These are phyloP conservation scores for Orbilia javanica DNA, from an alignment of 2,329 filamentous ascomycete genomes.

Conservation along the genomic window DNA sequence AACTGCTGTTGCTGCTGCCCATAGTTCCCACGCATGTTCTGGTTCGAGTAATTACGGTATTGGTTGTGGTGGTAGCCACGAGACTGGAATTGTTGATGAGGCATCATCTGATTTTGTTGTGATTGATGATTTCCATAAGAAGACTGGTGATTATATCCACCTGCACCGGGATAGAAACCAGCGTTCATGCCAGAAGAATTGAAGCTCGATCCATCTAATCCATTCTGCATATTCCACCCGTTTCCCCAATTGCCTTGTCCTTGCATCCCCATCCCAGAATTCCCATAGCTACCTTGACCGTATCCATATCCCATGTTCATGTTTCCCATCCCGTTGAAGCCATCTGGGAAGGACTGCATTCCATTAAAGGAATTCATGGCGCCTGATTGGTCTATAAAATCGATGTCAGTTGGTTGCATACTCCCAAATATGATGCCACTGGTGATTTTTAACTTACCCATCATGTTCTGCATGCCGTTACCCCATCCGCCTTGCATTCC, in stretches of 20 bases:
- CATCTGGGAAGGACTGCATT: slow-evolving; percentile 59
- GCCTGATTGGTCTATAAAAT: slow-evolving; percentile 42
- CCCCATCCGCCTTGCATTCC: slow-evolving; percentile 61
- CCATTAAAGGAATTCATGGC: slow-evolving; percentile 58
- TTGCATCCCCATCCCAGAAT: slow-evolving; percentile 56
- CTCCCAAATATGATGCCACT: background rate
- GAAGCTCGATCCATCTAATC: slow-evolving; percentile 58
- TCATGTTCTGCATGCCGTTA: slow-evolving; percentile 56
- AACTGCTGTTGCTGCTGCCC: slow-evolving; percentile 53
- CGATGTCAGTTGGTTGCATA: slow-evolving; percentile 17
- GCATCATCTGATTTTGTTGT: slow-evolving; percentile 59
- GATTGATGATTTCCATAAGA: slow-evolving; percentile 62
- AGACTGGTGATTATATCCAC: slow-evolving; percentile 63
- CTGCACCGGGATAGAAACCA: slow-evolving; percentile 62
- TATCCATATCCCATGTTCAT: slow-evolving; percentile 55
- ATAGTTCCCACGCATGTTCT: slow-evolving; percentile 59
- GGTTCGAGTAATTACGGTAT: slow-evolving; percentile 58
- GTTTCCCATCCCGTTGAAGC: slow-evolving; percentile 61
- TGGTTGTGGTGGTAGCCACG: slow-evolving; percentile 59
- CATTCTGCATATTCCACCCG: slow-evolving; percentile 60
- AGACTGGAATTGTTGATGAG: slow-evolving; percentile 59
- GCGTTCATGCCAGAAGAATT: slow-evolving; percentile 60
- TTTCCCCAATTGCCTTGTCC: slow-evolving; percentile 59
- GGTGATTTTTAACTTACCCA: slow-evolving; percentile 41
- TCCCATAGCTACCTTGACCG: slow-evolving; percentile 57